phyloP scores from a whole-genome alignment of 106 monocot species.

The Apostasia shenzhenica region DNA sequence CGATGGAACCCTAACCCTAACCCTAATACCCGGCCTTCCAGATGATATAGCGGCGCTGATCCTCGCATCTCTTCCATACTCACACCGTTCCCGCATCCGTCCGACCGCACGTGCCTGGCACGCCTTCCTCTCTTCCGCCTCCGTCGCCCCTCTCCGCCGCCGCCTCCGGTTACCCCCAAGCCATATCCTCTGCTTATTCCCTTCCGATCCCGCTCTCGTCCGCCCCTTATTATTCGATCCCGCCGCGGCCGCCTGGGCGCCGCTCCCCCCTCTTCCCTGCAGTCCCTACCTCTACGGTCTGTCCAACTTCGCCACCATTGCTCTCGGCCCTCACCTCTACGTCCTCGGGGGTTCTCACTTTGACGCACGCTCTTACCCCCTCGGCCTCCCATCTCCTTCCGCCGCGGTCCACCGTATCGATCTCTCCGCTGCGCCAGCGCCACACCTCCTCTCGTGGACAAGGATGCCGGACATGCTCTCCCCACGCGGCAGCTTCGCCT shows the following conservation, averaged over 20 bases:
- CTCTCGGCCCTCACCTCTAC: conserved; percentile 33
- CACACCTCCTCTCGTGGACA: conserved; percentile 24
- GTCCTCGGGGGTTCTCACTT: conserved; percentile 70
- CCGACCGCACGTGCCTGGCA: conserved; percentile 41
- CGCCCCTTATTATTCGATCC: conserved; percentile 69
- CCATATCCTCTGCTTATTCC: conserved; percentile 65
- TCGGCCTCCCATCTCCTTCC: conserved; percentile 49
- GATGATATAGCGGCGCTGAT: conserved; percentile 58
- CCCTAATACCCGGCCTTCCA: conserved; percentile 76
- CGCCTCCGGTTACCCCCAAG: conserved; percentile 25
- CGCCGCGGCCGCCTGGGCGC: conserved; percentile 24
- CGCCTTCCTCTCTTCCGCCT: conserved; percentile 30
- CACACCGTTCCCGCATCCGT: conserved; percentile 48
- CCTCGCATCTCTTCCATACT: conserved; percentile 54
- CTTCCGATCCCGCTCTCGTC: conserved; percentile 44
- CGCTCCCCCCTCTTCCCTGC: conserved; percentile 55
- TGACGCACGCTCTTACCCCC: conserved; percentile 63
- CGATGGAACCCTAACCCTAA: neutral
- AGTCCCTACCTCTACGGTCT: conserved; percentile 37
- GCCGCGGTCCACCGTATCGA: conserved; percentile 32
- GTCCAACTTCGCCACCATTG: conserved; percentile 50
- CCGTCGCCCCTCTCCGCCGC: conserved; percentile 32
- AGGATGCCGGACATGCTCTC: conserved; percentile 43
- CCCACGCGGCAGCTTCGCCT: conserved; percentile 76
- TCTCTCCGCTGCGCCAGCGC: conserved; percentile 14